Evolutionary conservation across 164 flowering plant species (phyloP).

Genomic region (Vitis labrusca): DNA sequence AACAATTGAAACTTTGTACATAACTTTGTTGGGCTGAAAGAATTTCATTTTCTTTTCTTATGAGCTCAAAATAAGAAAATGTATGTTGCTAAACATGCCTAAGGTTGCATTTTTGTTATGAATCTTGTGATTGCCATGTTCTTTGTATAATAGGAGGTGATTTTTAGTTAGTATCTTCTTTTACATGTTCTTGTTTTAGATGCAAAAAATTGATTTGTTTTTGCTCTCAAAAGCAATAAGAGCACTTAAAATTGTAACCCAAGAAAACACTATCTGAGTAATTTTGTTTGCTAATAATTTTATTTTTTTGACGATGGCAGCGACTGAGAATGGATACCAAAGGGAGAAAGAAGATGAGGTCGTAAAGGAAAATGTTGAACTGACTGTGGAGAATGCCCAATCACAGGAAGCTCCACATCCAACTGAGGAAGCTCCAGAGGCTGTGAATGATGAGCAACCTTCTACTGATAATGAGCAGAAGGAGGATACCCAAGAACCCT

Average conservation of each 20-base stretch:
- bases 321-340: conserved; percentile 48
- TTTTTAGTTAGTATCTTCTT: no score
- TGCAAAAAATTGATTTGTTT: no score
- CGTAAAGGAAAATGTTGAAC: conserved; percentile 17
- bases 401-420: conserved; percentile 15
- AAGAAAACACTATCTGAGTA: background rate
- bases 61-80: no score
- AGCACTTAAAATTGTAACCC: no score
- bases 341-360: conserved; percentile 24
- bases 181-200: no score
- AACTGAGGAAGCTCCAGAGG: conserved; percentile 14
- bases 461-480: conserved; percentile 10
- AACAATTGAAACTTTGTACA: no score
- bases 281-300: background rate
- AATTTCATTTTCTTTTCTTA: no score
- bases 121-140: no score
- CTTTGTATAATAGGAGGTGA: no score
- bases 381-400: conserved; percentile 2
- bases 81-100: no score
- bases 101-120: background rate
- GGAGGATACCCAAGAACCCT: conserved; percentile 3
- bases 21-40: no score
- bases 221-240: no score
- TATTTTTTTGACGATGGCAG: conserved; percentile 18
- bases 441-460: conserved; percentile 6